Evolutionary conservation across 768 basidiomycete species (phyloP).

Genomic region (Mycena maculata): DNA sequence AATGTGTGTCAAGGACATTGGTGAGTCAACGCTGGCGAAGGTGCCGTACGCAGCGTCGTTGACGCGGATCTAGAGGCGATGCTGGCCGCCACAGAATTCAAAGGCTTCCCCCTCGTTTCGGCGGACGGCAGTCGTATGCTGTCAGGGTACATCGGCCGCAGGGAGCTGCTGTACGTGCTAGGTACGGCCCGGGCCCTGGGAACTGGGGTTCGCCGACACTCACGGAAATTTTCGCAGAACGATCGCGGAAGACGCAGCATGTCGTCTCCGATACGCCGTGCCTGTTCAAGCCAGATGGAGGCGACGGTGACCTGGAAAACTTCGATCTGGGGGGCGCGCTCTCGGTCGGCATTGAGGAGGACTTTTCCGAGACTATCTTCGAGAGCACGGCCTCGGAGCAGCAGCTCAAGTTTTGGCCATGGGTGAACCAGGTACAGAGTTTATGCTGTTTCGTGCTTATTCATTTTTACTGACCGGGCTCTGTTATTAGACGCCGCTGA

Average conservation of each 20-base stretch:
- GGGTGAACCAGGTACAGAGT: constrained; percentile 88
- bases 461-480: constrained; percentile 4
- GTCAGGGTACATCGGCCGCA: constrained; percentile 88
- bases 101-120: constrained; percentile 92
- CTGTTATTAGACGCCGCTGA: constrained; percentile 84
- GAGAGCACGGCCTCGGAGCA: constrained; percentile 67
- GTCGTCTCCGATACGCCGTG: constrained; percentile 76
- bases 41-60: background rate
- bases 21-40: constrained; percentile 56
- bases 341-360: constrained; percentile 73
- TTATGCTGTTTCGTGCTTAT: constrained; percentile 9
- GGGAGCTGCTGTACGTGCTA: constrained; percentile 87
- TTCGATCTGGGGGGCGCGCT: constrained; percentile 60
- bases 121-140: constrained; percentile 69
- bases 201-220: constrained; percentile 1
- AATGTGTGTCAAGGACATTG: constrained; percentile 81
- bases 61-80: constrained; percentile 65
- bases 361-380: constrained; percentile 72
- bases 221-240: constrained; percentile 61
- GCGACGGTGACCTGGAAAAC: constrained; percentile 64
- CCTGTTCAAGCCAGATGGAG: constrained; percentile 65
- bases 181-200: constrained; percentile 56
- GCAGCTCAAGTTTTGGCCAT: constrained; percentile 79
- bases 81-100: constrained; percentile 78
- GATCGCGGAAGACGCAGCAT: constrained; percentile 72